Percentiles rank a stretch among this genome's conserved stretches.
These are phyloP conservation scores for Boletus vermiculosoides DNA, from an alignment of 768 basidiomycete species.

Conservation along the genomic window DNA sequence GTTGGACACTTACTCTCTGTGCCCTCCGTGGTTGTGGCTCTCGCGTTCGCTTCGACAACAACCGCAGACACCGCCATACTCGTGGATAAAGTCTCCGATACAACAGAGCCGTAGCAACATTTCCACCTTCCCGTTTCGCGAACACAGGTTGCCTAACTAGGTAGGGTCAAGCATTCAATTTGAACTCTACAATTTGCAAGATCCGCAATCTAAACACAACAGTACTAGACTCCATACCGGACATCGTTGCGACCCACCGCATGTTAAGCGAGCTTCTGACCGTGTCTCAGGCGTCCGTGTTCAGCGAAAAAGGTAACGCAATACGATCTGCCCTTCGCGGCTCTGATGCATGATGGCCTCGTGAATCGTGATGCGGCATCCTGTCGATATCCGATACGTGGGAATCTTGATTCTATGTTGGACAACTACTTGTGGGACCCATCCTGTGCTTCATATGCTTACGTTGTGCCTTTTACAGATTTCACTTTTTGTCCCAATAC, in stretches of 20 bases:
- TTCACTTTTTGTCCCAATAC: neutral
- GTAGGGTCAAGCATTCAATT: neutral
- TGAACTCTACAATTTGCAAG: neutral
- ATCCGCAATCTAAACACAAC: neutral
- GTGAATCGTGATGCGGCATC: constrained; percentile 11
- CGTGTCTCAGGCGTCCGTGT: neutral
- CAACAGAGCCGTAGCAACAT: neutral
- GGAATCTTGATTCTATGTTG: constrained; percentile 7
- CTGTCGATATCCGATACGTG: constrained; percentile 16
- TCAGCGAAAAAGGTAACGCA: neutral
- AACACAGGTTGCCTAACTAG: constrained; percentile 7
- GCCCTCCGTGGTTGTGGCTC: neutral
- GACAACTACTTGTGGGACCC: neutral
- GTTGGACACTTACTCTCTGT: constrained; percentile 15
- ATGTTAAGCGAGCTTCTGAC: neutral
- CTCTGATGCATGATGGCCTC: constrained; percentile 4
- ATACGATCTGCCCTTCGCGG: constrained; percentile 3
- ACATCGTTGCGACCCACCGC: neutral
- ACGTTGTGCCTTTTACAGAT: constrained; percentile 2
- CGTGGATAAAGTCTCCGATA: constrained; percentile 3
- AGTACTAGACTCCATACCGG: neutral
- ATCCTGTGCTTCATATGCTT: constrained; percentile 1
- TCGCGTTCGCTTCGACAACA: constrained; percentile 5
- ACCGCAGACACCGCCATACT: constrained; percentile 3
- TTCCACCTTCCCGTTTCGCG: neutral